A percentile compares a stretch with the other conserved stretches of the same genome.
Evolutionary conservation across 768 basidiomycete genomes (phyloP).

Genomic region (Gymnopilus junonius): DNA sequence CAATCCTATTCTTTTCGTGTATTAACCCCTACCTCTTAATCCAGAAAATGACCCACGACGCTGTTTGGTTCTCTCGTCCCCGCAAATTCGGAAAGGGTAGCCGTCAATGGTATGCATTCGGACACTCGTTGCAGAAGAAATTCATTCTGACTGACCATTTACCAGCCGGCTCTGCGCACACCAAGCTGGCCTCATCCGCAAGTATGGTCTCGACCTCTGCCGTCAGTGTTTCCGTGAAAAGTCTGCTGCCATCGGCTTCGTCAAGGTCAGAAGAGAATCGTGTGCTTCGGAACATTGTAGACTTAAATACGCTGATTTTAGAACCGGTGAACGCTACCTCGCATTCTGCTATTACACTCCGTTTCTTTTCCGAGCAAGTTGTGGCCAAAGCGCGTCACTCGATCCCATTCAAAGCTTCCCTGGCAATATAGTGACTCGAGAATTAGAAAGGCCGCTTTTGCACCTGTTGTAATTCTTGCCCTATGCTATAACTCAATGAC

Average conservation of each 20-base stretch:
- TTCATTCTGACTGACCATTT: constrained; percentile 5
- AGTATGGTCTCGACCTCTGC: constrained; percentile 96
- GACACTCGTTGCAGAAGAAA: background rate
- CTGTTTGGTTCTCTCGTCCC: constrained; percentile 96
- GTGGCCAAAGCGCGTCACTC: constrained; percentile 8
- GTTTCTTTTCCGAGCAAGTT: constrained; percentile 14
- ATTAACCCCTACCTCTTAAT: constrained; percentile 15
- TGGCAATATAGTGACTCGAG: background rate
- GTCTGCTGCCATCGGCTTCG: constrained; percentile 90
- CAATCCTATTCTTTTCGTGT: background rate
- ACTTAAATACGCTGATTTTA: constrained; percentile 10
- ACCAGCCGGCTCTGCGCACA: constrained; percentile 92
- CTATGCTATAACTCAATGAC: background rate
- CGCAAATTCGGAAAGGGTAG: constrained; percentile 95
- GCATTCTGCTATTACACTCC: constrained; percentile 12
- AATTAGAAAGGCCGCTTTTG: background rate
- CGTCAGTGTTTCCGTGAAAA: constrained; percentile 99
- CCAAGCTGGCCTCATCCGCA: constrained; percentile 97
- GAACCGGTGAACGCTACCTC: constrained; percentile 31
- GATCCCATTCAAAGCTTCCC: constrained; percentile 5
- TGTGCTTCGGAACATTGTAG: background rate
- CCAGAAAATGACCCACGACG: constrained; percentile 93
- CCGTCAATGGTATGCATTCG: constrained; percentile 79
- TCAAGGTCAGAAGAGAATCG: constrained; percentile 65
- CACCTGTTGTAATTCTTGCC: background rate